Conservation (phyloP, 2,329 filamentous ascomycete genomes). For the Cytospora piceicola region DNA sequence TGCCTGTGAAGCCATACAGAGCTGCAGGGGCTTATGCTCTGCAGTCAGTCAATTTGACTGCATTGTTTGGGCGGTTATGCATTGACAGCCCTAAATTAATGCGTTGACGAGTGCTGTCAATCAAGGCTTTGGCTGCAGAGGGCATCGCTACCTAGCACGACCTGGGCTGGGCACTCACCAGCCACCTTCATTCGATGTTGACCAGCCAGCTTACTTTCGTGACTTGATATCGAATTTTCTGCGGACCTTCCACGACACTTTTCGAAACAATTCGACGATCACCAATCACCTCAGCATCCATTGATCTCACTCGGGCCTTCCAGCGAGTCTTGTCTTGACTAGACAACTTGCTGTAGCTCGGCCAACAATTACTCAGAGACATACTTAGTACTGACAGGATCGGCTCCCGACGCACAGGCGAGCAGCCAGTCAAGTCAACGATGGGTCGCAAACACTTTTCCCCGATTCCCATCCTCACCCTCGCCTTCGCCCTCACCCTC, state of each 20-base stretch:
- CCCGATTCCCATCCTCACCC: slow-evolving; percentile 10
- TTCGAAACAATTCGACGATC: neutral
- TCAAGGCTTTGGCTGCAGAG: slow-evolving; percentile 16
- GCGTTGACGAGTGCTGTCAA: slow-evolving; percentile 6
- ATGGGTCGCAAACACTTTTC: slow-evolving; percentile 26
- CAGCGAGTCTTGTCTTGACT: neutral
- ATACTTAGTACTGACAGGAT: neutral
- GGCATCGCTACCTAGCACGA: slow-evolving; percentile 6
- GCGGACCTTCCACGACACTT: neutral
- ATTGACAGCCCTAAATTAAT: neutral
- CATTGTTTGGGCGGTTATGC: neutral
- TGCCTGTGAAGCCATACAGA: neutral
- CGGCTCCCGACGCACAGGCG: neutral
- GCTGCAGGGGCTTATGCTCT: neutral
- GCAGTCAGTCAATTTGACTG: neutral
- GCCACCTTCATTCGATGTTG: slow-evolving; percentile 29
- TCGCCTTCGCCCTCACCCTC: slow-evolving; percentile 18
- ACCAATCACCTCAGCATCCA: neutral
- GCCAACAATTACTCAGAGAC: neutral
- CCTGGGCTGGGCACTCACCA: slow-evolving; percentile 14
- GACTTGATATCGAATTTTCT: neutral
- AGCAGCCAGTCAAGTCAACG: slow-evolving; percentile 14
- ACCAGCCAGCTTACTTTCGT: slow-evolving; percentile 19
- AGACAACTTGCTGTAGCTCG: neutral
- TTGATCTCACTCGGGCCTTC: neutral